Evolutionary conservation across 169 alveolate species (phyloP).

Genomic region (Theileria annulata): DNA sequence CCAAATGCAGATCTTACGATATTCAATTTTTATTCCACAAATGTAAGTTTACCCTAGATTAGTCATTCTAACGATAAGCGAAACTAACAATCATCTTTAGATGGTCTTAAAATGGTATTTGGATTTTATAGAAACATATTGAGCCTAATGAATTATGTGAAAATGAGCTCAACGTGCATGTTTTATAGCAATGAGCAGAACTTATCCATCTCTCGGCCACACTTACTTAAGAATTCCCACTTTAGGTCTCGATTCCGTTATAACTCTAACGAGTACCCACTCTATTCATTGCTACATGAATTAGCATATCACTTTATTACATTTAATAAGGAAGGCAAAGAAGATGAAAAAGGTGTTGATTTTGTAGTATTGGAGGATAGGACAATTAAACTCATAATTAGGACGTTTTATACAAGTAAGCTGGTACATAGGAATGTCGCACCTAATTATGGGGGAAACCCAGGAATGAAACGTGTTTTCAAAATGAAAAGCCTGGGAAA

Average conservation of each 20-base stretch:
- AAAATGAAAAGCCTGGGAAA: background rate
- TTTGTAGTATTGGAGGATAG: background rate
- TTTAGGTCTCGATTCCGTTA: background rate
- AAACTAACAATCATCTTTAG: background rate
- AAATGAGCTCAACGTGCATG: background rate
- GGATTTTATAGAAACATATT: background rate
- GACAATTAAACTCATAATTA: background rate
- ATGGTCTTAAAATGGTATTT: background rate
- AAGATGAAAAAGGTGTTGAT: background rate
- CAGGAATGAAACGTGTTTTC: background rate
- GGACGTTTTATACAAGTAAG: background rate
- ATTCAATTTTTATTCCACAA: background rate
- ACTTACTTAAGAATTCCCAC: background rate
- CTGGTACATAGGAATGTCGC: background rate
- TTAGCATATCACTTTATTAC: background rate
- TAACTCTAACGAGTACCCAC: background rate
- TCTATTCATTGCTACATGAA: background rate
- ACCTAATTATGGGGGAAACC: background rate
- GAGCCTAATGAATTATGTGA: background rate
- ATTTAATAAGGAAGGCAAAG: background rate
- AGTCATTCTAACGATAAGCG: background rate
- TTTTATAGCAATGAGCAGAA: background rate
- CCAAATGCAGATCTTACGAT: background rate
- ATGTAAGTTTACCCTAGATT: background rate
- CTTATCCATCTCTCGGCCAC: background rate